phyloP scores from a whole-genome alignment of 2,329 filamentous ascomycete species.

The Trichoderma breve region DNA sequence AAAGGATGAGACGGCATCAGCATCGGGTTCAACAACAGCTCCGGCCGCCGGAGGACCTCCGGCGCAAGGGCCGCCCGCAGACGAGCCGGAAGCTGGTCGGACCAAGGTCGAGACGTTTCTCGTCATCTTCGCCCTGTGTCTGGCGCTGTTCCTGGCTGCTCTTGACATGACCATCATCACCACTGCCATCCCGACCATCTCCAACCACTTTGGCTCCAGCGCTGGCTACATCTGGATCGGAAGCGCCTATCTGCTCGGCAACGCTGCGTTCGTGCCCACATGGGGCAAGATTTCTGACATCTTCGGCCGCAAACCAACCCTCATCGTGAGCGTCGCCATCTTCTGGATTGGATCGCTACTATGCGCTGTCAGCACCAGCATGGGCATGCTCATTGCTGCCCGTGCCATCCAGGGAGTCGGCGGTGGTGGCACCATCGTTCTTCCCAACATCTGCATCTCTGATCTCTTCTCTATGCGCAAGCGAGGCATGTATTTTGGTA shows the following conservation, averaged over 20 bases:
- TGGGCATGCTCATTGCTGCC: conserved; percentile 54
- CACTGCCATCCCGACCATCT: conserved; percentile 65
- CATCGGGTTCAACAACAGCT: background rate
- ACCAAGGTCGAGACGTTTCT: conserved; percentile 40
- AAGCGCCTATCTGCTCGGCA: conserved; percentile 68
- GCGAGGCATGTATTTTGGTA: conserved; percentile 51
- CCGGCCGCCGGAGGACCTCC: conserved; percentile 1
- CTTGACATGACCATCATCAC: conserved; percentile 63
- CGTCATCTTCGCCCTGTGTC: conserved; percentile 42
- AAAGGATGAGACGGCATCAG: conserved; percentile 20
- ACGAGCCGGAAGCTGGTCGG: conserved; percentile 36
- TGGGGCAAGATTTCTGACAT: conserved; percentile 66
- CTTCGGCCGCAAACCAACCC: conserved; percentile 56
- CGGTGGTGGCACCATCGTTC: conserved; percentile 56
- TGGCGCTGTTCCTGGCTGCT: conserved; percentile 52
- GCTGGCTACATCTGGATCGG: conserved; percentile 77
- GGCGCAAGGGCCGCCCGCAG: conserved; percentile 12
- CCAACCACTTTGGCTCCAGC: conserved; percentile 61
- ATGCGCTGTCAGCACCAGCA: conserved; percentile 49
- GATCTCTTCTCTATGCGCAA: conserved; percentile 55
- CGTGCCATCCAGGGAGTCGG: conserved; percentile 58
- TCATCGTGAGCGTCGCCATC: conserved; percentile 49
- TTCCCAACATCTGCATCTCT: conserved; percentile 58
- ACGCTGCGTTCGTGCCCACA: conserved; percentile 63
- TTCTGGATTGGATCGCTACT: conserved; percentile 57